These are phyloP conservation scores for Neopestalotiopsis sp. DNA, from an alignment of 2,329 filamentous ascomycete species.

Conservation along the genomic window DNA sequence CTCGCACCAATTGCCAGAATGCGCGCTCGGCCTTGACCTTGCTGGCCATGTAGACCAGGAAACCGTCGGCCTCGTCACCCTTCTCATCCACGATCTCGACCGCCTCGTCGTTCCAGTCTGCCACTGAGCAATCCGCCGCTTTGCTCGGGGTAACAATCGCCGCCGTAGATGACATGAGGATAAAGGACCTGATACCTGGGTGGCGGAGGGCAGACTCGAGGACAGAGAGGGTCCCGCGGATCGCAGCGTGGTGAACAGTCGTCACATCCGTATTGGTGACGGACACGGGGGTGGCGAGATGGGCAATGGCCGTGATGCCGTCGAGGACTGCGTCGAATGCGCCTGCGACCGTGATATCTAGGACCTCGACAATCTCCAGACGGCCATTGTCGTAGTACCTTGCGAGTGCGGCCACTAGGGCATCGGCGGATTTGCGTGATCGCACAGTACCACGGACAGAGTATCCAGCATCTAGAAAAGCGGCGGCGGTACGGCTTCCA, in stretches of 20 bases:
- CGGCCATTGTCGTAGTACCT: not conserved
- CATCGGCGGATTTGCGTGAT: not conserved
- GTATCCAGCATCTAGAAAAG: constrained; percentile 8
- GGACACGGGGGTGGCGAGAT: not conserved
- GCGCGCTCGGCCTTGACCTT: constrained; percentile 5
- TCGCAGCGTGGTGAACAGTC: not conserved
- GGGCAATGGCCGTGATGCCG: not conserved
- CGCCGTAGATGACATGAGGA: constrained; percentile 1
- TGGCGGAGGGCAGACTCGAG: not conserved
- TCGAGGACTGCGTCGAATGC: constrained; percentile 4
- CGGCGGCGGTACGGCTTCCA: not conserved
- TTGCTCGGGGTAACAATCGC: not conserved
- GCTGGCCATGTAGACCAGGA: constrained; percentile 1
- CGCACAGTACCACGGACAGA: constrained; percentile 4
- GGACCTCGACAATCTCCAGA: constrained; percentile 2
- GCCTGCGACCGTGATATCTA: not conserved
- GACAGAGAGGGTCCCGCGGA: not conserved
- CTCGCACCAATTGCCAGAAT: not conserved
- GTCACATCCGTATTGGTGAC: constrained; percentile 1
- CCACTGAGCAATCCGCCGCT: not conserved
- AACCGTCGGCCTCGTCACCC: not conserved
- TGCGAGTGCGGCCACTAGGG: not conserved
- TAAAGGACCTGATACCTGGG: not conserved
- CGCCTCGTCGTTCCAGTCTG: not conserved
- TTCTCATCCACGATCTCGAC: not conserved